phyloP scores from a whole-genome alignment of 148 eudicot genomes.

The Silene uniflora region DNA sequence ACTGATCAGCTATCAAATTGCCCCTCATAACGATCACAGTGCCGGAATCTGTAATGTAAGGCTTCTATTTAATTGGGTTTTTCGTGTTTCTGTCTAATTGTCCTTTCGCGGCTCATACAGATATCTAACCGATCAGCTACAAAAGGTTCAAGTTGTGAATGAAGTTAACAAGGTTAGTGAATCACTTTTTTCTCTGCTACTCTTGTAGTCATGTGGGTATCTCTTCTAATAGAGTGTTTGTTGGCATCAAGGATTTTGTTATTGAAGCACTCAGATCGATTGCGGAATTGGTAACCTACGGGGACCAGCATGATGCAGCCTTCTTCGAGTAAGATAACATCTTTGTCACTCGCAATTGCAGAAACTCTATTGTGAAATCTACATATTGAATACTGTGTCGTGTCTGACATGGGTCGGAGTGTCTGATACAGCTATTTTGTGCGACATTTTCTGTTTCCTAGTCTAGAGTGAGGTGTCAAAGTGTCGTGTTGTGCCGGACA shows the following conservation, averaged over 20 bases:
- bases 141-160: conserved; percentile 78
- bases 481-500: too few relatives aligned
- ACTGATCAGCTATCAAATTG: too few relatives aligned
- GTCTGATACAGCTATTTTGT: too few relatives aligned
- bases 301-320: conserved; percentile 88
- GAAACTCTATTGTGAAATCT: not conserved
- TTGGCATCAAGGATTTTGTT: conserved; percentile 63
- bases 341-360: not conserved
- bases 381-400: not conserved
- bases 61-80: too few relatives aligned
- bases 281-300: conserved; percentile 89
- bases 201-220: conserved; percentile 1
- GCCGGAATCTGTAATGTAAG: too few relatives aligned
- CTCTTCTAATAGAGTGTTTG: conserved; percentile 8
- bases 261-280: conserved; percentile 91
- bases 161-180: conserved; percentile 85
- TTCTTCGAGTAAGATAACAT: conserved; percentile 74
- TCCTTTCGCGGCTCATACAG: conserved; percentile 35
- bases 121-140: conserved; percentile 79
- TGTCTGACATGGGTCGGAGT: too few relatives aligned
- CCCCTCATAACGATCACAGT: too few relatives aligned
- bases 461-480: too few relatives aligned
- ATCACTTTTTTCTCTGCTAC: not conserved
- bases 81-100: not conserved
- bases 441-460: too few relatives aligned